phyloP scores from a whole-genome alignment of 2,329 filamentous ascomycete species.

The Blastomyces emzantsi region DNA sequence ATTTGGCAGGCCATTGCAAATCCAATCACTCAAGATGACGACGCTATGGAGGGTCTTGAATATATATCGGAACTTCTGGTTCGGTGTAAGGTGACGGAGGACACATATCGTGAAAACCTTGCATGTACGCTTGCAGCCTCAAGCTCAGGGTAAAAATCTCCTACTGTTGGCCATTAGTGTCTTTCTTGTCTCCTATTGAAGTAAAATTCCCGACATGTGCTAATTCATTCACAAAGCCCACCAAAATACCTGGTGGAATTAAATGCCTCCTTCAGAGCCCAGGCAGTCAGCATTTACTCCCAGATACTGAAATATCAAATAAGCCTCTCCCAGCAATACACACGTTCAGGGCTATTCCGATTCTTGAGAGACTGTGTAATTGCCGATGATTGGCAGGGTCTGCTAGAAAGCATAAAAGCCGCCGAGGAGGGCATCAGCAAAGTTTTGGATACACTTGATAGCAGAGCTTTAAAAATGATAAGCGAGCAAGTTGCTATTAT shows the following conservation, averaged over 20 bases:
- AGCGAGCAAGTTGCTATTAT: not conserved
- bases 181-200: not conserved
- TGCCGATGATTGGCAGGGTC: conserved; percentile 3
- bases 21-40: conserved; percentile 3
- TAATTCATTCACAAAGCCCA: not conserved
- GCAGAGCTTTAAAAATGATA: not conserved
- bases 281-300: conserved; percentile 1
- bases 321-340: not conserved
- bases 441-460: conserved; percentile 2
- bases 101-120: conserved; percentile 1
- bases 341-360: not conserved
- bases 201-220: not conserved
- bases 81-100: conserved; percentile 6
- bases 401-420: conserved; percentile 4
- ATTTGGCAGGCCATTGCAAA: not conserved
- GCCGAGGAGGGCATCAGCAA: not conserved
- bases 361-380: conserved; percentile 3
- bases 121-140: not conserved
- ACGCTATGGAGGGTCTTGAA: conserved; percentile 1
- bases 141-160: not conserved
- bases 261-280: conserved; percentile 1
- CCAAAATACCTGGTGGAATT: not conserved
- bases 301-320: conserved; percentile 6
- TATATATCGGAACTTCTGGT: conserved; percentile 4
- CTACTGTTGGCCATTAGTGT: not conserved